Percentiles rank a stretch among this genome's conserved stretches.
These are phyloP conservation scores for Penicillium sp. DNA, from an alignment of 2,329 filamentous ascomycete species.

Conservation along the genomic window DNA sequence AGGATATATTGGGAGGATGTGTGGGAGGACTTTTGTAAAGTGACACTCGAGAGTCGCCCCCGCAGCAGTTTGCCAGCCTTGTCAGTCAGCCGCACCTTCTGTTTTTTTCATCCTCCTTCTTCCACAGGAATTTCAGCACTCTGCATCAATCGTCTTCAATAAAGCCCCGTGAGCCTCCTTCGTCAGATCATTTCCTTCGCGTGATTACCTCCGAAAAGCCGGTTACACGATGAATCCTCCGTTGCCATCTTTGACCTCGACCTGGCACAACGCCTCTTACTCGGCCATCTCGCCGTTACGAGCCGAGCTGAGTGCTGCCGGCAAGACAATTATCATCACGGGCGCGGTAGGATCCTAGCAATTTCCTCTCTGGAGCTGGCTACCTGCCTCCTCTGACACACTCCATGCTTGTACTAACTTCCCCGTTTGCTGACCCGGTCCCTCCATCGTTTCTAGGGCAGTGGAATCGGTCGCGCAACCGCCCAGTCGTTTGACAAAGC, in stretches of 20 bases:
- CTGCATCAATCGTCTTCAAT: neutral
- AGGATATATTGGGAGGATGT: neutral
- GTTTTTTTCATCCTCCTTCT: neutral
- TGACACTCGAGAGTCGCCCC: neutral
- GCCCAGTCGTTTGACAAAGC: slow-evolving; percentile 19
- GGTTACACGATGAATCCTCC: slow-evolving; percentile 56
- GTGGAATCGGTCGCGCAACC: slow-evolving; percentile 21
- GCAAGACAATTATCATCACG: slow-evolving; percentile 36
- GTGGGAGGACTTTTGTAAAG: neutral
- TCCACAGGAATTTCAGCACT: neutral
- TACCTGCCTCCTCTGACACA: neutral
- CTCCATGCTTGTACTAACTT: neutral
- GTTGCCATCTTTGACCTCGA: slow-evolving; percentile 46
- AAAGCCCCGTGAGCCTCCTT: neutral
- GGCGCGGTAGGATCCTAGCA: slow-evolving; percentile 24
- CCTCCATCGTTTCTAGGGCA: slow-evolving; percentile 3
- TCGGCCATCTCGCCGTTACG: slow-evolving; percentile 38
- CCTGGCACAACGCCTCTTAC: slow-evolving; percentile 40
- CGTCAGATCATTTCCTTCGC: neutral
- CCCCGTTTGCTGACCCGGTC: neutral
- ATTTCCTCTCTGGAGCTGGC: neutral
- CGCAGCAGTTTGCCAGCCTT: neutral
- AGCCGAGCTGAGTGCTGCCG: slow-evolving; percentile 31
- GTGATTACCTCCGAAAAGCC: neutral
- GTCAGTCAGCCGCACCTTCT: neutral